A percentile compares a stretch with the other conserved stretches of the same genome.
Conservation (phyloP, 1,139 yeast species). For the Suzukiozyma palmioleophila region DNA sequence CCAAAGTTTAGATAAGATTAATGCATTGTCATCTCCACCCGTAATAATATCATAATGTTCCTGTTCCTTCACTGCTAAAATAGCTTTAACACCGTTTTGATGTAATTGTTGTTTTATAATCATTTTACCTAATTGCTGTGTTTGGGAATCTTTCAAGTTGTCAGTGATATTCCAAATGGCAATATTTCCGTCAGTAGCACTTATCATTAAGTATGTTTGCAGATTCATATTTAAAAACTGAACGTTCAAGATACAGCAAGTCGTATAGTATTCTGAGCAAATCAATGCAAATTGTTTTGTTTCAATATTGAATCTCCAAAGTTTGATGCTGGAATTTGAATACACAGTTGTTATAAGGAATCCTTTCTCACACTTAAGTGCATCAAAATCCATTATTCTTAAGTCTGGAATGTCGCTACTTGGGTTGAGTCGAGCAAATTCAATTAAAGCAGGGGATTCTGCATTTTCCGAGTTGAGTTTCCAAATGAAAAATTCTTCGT, state of each 20-base stretch:
- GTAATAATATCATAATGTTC: slow-evolving; percentile 43
- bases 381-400: slow-evolving; percentile 80
- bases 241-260: slow-evolving; percentile 72
- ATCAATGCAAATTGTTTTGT: slow-evolving; percentile 38
- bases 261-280: slow-evolving; percentile 50
- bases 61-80: slow-evolving; percentile 18
- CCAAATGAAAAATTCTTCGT: slow-evolving; percentile 89
- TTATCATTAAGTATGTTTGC: slow-evolving; percentile 39
- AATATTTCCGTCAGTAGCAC: slow-evolving; percentile 82
- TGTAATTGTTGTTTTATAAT: slow-evolving; percentile 55
- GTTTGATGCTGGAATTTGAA: slow-evolving; percentile 74
- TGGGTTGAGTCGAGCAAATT: slow-evolving; percentile 46
- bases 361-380: slow-evolving; percentile 32
- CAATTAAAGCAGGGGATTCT: slow-evolving; percentile 38
- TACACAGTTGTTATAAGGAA: slow-evolving; percentile 66
- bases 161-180: slow-evolving; percentile 53
- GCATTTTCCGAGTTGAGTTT: slow-evolving; percentile 33
- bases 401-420: slow-evolving; percentile 66
- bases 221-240: slow-evolving; percentile 35
- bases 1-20: slow-evolving; percentile 42
- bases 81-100: slow-evolving; percentile 76
- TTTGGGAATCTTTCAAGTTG: neutral
- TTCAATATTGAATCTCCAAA: slow-evolving; percentile 51
- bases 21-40: slow-evolving; percentile 92
- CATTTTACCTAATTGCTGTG: slow-evolving; percentile 17